Percentiles rank a stretch among this genome's conserved stretches.
phyloP scores from a whole-genome alignment of 768 basidiomycete genomes.

The Suillus alpinus region DNA sequence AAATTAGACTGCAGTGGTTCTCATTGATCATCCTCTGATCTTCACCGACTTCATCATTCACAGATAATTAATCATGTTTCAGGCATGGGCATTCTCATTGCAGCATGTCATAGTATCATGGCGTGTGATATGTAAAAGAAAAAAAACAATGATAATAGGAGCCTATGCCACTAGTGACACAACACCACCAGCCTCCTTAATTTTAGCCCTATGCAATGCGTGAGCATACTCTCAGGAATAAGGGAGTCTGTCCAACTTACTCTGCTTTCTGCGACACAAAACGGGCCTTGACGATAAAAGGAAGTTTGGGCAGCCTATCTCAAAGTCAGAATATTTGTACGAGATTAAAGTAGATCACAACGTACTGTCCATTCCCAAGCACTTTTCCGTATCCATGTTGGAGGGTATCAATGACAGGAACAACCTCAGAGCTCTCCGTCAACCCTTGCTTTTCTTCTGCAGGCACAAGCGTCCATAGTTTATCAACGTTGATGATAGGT shows the following conservation, averaged over 20 bases:
- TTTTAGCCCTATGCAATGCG: constrained; percentile 52
- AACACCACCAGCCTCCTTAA: constrained; percentile 93
- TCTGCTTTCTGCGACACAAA: constrained; percentile 89
- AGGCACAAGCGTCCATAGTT: constrained; percentile 90
- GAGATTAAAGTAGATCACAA: constrained; percentile 13
- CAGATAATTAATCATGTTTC: constrained; percentile 1
- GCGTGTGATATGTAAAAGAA: constrained; percentile 12
- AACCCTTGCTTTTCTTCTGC: constrained; percentile 77
- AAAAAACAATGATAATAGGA: constrained; percentile 21
- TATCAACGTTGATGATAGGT: constrained; percentile 98
- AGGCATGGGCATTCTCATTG: constrained; percentile 12
- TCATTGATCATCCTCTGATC: too few relatives aligned
- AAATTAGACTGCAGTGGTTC: not conserved
- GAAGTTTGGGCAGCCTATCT: constrained; percentile 76
- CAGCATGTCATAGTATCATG: constrained; percentile 12
- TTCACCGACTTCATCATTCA: not conserved
- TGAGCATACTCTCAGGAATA: constrained; percentile 25
- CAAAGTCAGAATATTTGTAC: constrained; percentile 1
- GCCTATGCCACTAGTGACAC: constrained; percentile 85
- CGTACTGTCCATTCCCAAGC: constrained; percentile 89
- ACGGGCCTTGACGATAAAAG: constrained; percentile 98
- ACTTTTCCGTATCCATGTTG: constrained; percentile 87
- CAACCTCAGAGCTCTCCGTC: constrained; percentile 72
- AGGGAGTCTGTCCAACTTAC: constrained; percentile 35
- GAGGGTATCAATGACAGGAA: constrained; percentile 92